A percentile compares a stretch with the other conserved stretches of the same genome.
phyloP scores from a whole-genome alignment of 1,284 basidiomycete genomes.

The Malassezia sympodialis region DNA sequence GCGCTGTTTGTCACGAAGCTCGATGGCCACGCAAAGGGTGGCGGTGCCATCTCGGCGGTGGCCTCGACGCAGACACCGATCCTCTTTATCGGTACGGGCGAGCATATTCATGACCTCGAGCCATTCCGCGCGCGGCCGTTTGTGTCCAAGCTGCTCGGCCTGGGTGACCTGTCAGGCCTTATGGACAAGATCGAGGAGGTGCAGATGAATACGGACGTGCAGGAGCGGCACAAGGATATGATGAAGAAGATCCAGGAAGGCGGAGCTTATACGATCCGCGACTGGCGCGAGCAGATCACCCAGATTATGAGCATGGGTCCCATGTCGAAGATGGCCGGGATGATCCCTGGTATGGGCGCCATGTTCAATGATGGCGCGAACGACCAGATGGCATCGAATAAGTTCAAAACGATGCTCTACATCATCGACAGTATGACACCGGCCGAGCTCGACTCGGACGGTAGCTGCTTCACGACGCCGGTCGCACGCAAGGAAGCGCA shows the following conservation, averaged over 20 bases:
- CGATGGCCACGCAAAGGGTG: conserved; percentile 98
- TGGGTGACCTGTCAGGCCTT: conserved; percentile 90
- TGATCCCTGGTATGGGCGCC: conserved; percentile 92
- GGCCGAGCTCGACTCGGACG: conserved; percentile 89
- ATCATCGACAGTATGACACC: conserved; percentile 97
- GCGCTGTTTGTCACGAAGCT: conserved; percentile 99
- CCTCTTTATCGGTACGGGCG: conserved; percentile 94
- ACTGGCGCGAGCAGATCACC: conserved; percentile 93
- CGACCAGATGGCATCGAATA: conserved; percentile 72
- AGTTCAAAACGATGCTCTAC: conserved; percentile 95
- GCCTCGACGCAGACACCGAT: conserved; percentile 97
- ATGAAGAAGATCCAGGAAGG: conserved; percentile 88
- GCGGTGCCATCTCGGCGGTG: conserved; percentile 96
- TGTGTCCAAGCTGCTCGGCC: conserved; percentile 86
- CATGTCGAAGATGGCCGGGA: conserved; percentile 91
- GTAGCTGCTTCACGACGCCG: conserved; percentile 49
- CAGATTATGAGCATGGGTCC: conserved; percentile 99
- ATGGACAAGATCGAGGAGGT: conserved; percentile 59
- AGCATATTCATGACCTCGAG: conserved; percentile 91
- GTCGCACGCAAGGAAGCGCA: conserved; percentile 9
- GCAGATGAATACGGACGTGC: conserved; percentile 55
- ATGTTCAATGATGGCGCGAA: conserved; percentile 58
- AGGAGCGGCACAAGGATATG: conserved; percentile 91
- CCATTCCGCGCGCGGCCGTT: conserved; percentile 92
- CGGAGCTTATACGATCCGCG: conserved; percentile 87